Evolutionary conservation across 2,329 filamentous ascomycete genomes (phyloP), one percentile per base, ranked within the genome.

Genomic region (Penicillium sp.): DNA sequence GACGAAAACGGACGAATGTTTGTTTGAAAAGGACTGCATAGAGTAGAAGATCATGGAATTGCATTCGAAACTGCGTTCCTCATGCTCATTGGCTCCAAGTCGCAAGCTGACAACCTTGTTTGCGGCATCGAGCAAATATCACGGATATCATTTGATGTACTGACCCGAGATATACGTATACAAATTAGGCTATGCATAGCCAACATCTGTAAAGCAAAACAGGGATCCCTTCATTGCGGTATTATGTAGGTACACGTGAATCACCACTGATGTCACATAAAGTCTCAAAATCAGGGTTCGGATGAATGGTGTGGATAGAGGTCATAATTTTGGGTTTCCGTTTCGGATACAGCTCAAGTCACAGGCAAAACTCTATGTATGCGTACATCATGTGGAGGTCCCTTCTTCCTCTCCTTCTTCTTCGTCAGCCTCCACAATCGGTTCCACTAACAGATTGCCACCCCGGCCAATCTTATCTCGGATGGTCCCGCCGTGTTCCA

Each of bases 391-490:
- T 49, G 14, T 26, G 40, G 31, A 23, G 27, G 22, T 49, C 35
- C 25, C 41, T 6, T 64, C 62, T 29, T 66, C 67, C 15, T 67
- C 69, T 5, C 80, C 78, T 0, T 80, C 79, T 2, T 81, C 80
- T 0, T 82, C 80, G 14, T 84, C 83, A 25, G 85, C 80, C 4
- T 82, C 78, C 23, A 75, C 73, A 37, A 82, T 77, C 54, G 82
- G 82, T 76, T 99, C 94, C 12, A 97, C 92, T 62, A 97, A 89
- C 55, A 99, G 76, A 73, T 95, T 96, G 3, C 89, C 91, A 61
- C 90, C 92, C 63, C 87, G 81, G 3, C 93, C 91, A 69, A 97
- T 87, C 63, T 85, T 84, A 61, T 89, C 84, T 26, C 82, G 82
- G 65, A 97, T 81, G 22, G 84, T 88, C 4, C 83, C 85, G 0